These are phyloP conservation scores for Aspergillus sp. DNA, from an alignment of 2,329 filamentous ascomycete genomes.

Conservation along the genomic window DNA sequence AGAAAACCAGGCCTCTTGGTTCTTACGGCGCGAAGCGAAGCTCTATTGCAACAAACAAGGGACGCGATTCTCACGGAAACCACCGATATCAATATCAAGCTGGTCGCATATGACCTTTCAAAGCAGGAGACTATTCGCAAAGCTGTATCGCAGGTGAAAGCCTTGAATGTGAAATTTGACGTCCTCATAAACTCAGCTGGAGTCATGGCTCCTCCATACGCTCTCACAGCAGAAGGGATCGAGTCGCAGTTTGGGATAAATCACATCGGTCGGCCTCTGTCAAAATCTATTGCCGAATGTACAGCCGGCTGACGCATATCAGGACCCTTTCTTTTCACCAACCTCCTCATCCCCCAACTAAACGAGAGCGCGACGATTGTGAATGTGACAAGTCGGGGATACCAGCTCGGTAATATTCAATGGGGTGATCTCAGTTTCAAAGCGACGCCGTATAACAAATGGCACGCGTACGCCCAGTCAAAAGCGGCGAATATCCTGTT, in stretches of 20 bases:
- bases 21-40: background rate
- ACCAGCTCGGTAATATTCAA: background rate
- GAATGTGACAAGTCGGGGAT: slow-evolving; percentile 3
- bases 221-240: background rate
- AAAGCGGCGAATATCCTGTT: slow-evolving; percentile 13
- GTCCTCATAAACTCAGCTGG: slow-evolving; percentile 6
- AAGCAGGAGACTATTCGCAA: background rate
- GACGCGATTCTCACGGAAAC: background rate
- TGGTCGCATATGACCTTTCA: background rate
- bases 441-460: slow-evolving; percentile 8
- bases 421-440: slow-evolving; percentile 9
- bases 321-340: slow-evolving; percentile 1
- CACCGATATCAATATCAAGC: background rate
- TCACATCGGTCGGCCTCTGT: background rate
- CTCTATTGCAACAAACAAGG: background rate
- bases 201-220: slow-evolving; percentile 6
- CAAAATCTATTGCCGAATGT: too few species aligned
- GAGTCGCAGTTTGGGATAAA: slow-evolving; percentile 12
- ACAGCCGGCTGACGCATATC: background rate
- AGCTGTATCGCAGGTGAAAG: background rate
- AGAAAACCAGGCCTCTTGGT: background rate
- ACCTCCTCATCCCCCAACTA: background rate
- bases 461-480: slow-evolving; percentile 12
- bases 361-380: background rate
- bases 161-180: background rate